Evolutionary conservation across 257 asterid species (phyloP), one percentile per base, ranked within the genome.

Genomic region (Echium plantagineum): DNA sequence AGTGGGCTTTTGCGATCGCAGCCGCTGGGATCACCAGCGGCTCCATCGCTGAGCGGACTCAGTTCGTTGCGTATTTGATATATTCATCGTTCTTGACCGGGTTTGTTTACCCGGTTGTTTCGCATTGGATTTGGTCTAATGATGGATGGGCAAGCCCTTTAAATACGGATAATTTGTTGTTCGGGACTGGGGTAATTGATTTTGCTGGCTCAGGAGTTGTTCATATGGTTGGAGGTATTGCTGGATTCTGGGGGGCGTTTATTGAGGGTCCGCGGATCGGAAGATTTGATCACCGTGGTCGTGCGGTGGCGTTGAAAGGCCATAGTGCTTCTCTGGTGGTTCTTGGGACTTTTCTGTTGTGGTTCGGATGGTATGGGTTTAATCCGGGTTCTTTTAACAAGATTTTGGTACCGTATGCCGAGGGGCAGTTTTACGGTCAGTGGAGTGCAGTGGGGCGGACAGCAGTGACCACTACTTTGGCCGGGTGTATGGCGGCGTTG

Each of bases 281-380:
- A 8, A 80, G 97, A 7, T 90, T 84, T 38, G 94, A 81, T 13
- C 94, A 80, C 0, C 7, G 80, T 26, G 97, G 97, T 9, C 88
- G 95, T 20, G 78, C 95, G 6, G 81, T 80, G 0, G 59, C 84
- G 0, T 52, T 89, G 0, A 84, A 85, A 4, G 95, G 97, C 4
- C 97, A 89, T 58, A 89, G 95, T 62, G 97, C 95, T 0, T 76
- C 97, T 0, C 62, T 89, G 0, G 97, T 89, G 0, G 95, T 89
- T 0, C n/a, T 86, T 0, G 97, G 95, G 0, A 86, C 97, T 0
- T 89, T 89, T 54, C 52, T 89, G 0, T 28, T 89, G 10, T 89
- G 96, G 96, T 88, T 88, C 64, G 96, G 96, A 0, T 88, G 96
- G 96, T 86, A 86, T 74, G 97, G 97, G 21, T 89, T 89, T 58